These are phyloP conservation scores for Bothriochloa decipiens DNA, from an alignment of 176 grass and related monocot species.

Conservation along the genomic window DNA sequence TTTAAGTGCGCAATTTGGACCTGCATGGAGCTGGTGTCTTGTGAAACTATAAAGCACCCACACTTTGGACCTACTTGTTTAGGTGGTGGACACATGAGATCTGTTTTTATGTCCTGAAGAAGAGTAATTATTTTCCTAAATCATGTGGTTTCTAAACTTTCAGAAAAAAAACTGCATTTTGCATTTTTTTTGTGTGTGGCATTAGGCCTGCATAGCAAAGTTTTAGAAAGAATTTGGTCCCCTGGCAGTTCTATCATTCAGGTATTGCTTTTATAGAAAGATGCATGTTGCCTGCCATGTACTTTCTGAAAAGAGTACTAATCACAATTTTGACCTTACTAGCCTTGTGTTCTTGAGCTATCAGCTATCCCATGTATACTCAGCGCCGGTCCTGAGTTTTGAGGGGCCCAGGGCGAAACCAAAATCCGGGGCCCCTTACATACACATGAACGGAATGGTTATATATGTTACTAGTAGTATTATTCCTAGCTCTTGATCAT, in stretches of 20 bases:
- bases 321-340: slow-evolving; percentile 28
- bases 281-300: not conserved
- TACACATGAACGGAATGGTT: no score
- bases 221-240: slow-evolving; percentile 18
- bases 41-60: not conserved
- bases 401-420: no score
- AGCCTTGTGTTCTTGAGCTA: slow-evolving; percentile 25
- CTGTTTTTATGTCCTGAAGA: slow-evolving; percentile 8
- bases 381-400: no score
- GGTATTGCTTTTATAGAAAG: slow-evolving; percentile 31
- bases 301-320: slow-evolving; percentile 17
- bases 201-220: not conserved
- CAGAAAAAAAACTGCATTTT: slow-evolving; percentile 4
- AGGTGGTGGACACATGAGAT: not conserved
- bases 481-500: no score
- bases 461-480: no score
- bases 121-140: not conserved
- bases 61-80: not conserved
- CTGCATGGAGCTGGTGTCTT: not conserved
- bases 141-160: slow-evolving; percentile 3
- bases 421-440: no score
- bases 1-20: slow-evolving; percentile 11
- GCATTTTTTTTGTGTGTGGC: slow-evolving; percentile 20
- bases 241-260: not conserved
- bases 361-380: not conserved